Evolutionary conservation across 2,329 filamentous ascomycete species (phyloP).

Genomic region (Furcasterigmium sp.): DNA sequence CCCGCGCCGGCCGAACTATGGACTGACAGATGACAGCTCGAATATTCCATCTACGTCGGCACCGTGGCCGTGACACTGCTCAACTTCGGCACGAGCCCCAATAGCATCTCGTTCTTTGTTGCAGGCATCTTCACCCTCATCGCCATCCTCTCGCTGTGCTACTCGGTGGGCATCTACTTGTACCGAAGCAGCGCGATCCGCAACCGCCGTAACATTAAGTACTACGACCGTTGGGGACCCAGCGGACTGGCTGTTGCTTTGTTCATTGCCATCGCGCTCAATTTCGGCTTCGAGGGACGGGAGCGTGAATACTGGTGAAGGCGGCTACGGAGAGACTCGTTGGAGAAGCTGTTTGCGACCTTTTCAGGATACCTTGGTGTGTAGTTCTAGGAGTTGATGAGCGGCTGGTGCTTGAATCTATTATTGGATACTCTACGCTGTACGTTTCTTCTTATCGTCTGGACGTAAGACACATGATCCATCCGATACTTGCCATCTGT

Average conservation of each 20-base stretch:
- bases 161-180: slow-evolving; percentile 78
- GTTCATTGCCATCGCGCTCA: slow-evolving; percentile 68
- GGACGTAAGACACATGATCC: no score
- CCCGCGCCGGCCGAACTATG: slow-evolving; percentile 8
- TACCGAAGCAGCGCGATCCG: slow-evolving; percentile 85
- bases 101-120: slow-evolving; percentile 56
- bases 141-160: slow-evolving; percentile 72
- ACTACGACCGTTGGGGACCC: slow-evolving; percentile 87
- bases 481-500: no score
- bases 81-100: slow-evolving; percentile 66
- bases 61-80: slow-evolving; percentile 79
- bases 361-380: not conserved
- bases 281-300: slow-evolving; percentile 74
- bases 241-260: slow-evolving; percentile 69
- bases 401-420: not conserved
- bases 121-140: slow-evolving; percentile 78
- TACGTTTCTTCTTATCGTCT: no score
- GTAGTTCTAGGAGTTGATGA: not conserved
- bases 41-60: slow-evolving; percentile 92
- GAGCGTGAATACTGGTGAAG: slow-evolving; percentile 51
- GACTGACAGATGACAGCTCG: slow-evolving; percentile 52
- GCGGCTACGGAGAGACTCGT: no score
- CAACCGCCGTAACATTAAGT: slow-evolving; percentile 76
- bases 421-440: no score
- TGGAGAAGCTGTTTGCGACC: no score